Base-by-base conservation (phyloP, 148 eudicot genomes). In the Polygonum aviculare region DNA sequence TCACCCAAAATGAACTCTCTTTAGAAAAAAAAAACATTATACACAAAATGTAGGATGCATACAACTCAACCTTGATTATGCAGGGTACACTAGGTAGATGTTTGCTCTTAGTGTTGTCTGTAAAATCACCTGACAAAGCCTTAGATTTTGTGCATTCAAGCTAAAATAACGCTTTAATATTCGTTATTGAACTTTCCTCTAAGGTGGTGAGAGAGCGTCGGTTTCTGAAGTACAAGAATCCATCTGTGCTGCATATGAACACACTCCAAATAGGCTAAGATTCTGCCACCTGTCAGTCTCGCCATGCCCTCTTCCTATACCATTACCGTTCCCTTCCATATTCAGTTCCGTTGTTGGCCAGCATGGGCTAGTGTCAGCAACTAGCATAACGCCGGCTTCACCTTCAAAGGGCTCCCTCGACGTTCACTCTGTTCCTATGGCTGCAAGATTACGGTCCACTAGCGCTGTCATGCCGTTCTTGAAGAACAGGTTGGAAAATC, bases 321-420 rank as follows among this genome's bases (percentile, higher is more conserved):
- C 97, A 11, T 87, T 95, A 69, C 97, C 97, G 18, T 95, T 88
- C 72, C 97, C 97, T 50, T 86, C 94, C 51, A 90, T 95, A 81
- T 93, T 90, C 76, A 81, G 84, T 4, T 81, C 81, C 51, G 80
- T 47, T 51, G 88, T 95, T 33, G 91, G 96, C 70, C 84, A 87
- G 74, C 76, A 79, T 40, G 99, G 97, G 3, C 91, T 89, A 82
- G 78, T 92, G 35, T 79, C 86, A 69, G 72, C 44, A 19, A 78
- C 77, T 21, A 86, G 35, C 49, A 85, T 86, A 21, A 55, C 41
- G 51, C 76, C 87, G 72, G 78, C 73, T 77, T 78, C 78, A 60
- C n/a, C 82, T 16, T 44, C 91, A 73, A 93, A 85, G 78, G 92
- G 97, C 35, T 86, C 99, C 0, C 89, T 95, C 1, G 88, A 92